Evolutionary conservation across 306 rosid genomes (phyloP), one percentile per base, ranked within the genome.

Genomic region (Ormosia semicastrata): DNA sequence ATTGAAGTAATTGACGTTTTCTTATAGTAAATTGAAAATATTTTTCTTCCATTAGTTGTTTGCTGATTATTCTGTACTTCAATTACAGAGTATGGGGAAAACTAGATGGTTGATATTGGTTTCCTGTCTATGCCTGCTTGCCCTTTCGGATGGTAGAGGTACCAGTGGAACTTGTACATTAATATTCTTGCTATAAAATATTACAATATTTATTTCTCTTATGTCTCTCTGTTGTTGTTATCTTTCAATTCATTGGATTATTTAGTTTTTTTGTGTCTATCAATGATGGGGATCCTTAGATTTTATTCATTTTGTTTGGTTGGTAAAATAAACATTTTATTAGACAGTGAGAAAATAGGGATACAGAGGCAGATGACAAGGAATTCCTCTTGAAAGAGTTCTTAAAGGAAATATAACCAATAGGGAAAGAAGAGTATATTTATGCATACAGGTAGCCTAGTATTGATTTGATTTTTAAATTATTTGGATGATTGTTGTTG

Each of bases 71-170:
- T 43, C 0, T 62, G 66, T 8, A 64, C n/a, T 46, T 49, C 54
- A 30, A 37, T 71, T 83, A 44, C 67, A 86, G 97, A 81, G 66
- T 66, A 93, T 91, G 98, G 89, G 78, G 37, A 86, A 76, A 49
- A 66, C 66, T 40, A 63, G 89, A 77, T 86, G 93, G 91, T 81
- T 91, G 67, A 39, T 89, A 24, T 43, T 88, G 77, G 86, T 81
- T 44, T 64, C 81, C 44, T 73, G 75, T 71, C 63, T 85, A 4
- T 89, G 88, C 41, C 34, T 89, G 36, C 11, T 89, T 72, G 71
- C 75, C 34, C 84, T 65, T 64, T 88, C 94, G 3, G 71, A 85
- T 50, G 87, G 85, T 56, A 88, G 97, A 90, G 97, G 98, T 94
- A 79, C 79, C 58, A 11, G 8, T 43, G 66, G 18, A 66, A 58